Evolutionary conservation across 192 early-diverging fungal species (phyloP).

Genomic region (Backusella westeae): DNA sequence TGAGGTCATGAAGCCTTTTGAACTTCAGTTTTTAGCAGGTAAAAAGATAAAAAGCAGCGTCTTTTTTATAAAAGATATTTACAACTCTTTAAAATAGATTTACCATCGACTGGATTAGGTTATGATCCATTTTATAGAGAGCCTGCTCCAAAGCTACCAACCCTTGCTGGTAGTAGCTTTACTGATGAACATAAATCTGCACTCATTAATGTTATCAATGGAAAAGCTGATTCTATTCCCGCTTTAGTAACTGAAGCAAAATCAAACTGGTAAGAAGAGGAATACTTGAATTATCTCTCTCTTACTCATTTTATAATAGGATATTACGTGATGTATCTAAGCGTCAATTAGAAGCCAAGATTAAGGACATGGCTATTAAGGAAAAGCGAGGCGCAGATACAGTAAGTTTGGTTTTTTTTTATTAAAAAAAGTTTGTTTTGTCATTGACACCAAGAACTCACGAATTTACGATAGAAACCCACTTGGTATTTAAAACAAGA

Average conservation of each 20-base stretch:
- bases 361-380: constrained; percentile 33
- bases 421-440: neutral
- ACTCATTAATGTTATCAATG: constrained; percentile 26
- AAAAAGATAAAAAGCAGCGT: neutral
- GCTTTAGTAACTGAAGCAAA: constrained; percentile 31
- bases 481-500: constrained; percentile 23
- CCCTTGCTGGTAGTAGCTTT: constrained; percentile 3
- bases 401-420: constrained; percentile 15
- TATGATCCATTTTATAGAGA: constrained; percentile 22
- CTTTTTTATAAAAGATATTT: neutral
- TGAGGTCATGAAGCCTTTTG: constrained; percentile 13
- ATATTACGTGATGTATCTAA: constrained; percentile 22
- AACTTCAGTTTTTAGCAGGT: constrained; percentile 14
- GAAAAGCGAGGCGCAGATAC: constrained; percentile 37
- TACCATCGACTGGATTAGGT: neutral
- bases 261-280: constrained; percentile 3
- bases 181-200: constrained; percentile 19
- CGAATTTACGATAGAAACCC: neutral
- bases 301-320: constrained; percentile 9
- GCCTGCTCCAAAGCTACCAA: neutral
- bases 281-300: too few relatives aligned
- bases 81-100: neutral
- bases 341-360: constrained; percentile 32
- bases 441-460: neutral
- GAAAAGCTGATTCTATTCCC: constrained; percentile 21